Evolutionary conservation across 768 basidiomycete species (phyloP), one percentile per base, ranked within the genome.

Genomic region (Lactarius quietus): DNA sequence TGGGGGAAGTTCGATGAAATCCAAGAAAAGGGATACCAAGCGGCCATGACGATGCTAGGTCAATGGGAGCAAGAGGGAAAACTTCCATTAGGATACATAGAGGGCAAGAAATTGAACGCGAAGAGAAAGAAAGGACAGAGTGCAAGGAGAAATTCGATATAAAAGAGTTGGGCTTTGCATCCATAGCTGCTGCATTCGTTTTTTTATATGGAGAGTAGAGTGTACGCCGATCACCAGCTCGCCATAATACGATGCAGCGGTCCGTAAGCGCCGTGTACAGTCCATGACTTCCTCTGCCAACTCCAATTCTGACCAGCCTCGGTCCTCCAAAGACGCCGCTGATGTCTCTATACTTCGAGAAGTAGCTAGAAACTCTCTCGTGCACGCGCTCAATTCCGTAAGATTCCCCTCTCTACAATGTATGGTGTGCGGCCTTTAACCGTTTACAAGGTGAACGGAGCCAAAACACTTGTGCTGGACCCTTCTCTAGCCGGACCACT

Each of bases 401-500:
- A 66, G 68, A 38, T 29, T 55, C 45, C 18, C 17, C 53, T 20
- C 36, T 23, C 20, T 1, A 8, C 28, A 17, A 48, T 18, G 15
- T 29, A 8, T 26, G 20, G n/a, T 38, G 33, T 15, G 6, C 51
- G n/a, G 43, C 26, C 6, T 8, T 15, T 43, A 26, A 60, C 48
- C 59, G 35, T 61, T 53, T 63, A 51, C 38, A 67, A 93, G 92
- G 89, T 94, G 10, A 92, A 90, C 76, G 95, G 95, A 18, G 89
- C 91, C 53, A 98, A 99, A 80, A 99, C 96, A 1, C 86, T 99
- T 33, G 92, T 98, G n/a, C 83, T 99, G 1, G 94, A 98, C 72
- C 80, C 90, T 5, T 82, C 87, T 3, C 79, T 98, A 15, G 90
- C 94, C 1, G 96, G 96, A 0, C 95, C 97, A 0, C 80, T 99